Conservation (phyloP, 345 rosid species). For the Noccaea bulbosa region DNA sequence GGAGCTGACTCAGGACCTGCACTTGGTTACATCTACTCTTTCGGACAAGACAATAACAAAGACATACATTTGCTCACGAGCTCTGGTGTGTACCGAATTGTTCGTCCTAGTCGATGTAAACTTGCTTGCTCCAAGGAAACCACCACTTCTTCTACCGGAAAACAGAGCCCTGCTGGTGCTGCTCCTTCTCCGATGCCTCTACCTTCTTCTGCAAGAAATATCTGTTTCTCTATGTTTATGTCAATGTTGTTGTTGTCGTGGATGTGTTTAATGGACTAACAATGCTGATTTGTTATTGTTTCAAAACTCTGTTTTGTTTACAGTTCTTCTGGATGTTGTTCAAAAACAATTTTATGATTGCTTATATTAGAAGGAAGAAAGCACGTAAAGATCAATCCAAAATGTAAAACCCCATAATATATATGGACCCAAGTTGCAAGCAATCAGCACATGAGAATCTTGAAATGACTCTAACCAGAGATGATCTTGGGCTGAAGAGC, state of each 20-base stretch:
- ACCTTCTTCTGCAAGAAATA: conserved; percentile 52
- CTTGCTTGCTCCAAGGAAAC: conserved; percentile 81
- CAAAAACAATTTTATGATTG: conserved; percentile 1
- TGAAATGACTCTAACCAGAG: neutral
- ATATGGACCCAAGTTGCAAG: neutral
- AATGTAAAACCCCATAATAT: neutral
- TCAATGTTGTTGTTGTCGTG: conserved; percentile 17
- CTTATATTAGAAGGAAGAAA: neutral
- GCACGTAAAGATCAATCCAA: neutral
- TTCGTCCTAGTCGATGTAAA: conserved; percentile 84
- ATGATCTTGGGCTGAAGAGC: too few species aligned
- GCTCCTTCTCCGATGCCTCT: conserved; percentile 38
- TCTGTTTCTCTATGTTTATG: conserved; percentile 31
- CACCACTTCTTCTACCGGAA: conserved; percentile 43
- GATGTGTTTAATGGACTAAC: conserved; percentile 6
- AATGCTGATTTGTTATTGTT: conserved; percentile 27
- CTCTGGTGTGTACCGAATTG: conserved; percentile 81
- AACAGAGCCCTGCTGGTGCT: conserved; percentile 49
- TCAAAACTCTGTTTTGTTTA: conserved; percentile 27
- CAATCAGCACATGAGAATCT: neutral
- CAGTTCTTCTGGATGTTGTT: neutral
- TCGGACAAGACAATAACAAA: conserved; percentile 78
- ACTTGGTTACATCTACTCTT: conserved; percentile 77
- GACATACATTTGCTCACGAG: conserved; percentile 69
- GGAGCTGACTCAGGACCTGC: conserved; percentile 56